Percentiles rank a stretch among this genome's conserved stretches.
phyloP scores from a whole-genome alignment of 805 yeast species.

The Yamadazyma paraphyllophila region DNA sequence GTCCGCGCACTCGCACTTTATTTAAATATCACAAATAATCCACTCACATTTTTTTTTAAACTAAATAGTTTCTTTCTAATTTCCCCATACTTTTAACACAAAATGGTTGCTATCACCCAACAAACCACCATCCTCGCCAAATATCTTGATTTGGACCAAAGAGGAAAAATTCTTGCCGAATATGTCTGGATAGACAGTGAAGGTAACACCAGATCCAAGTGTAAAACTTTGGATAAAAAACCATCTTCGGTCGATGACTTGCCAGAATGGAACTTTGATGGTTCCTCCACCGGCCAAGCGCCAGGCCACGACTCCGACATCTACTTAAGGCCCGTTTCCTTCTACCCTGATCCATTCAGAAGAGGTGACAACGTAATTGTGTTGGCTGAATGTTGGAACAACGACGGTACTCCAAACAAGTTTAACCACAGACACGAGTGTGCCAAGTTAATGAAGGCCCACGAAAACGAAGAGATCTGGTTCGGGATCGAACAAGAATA shows the following conservation, averaged over 20 bases:
- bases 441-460: slow-evolving; percentile 92
- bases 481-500: slow-evolving; percentile 99
- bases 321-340: slow-evolving; percentile 92
- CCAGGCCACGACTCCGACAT: slow-evolving; percentile 97
- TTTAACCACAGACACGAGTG: slow-evolving; percentile 98
- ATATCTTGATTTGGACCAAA: slow-evolving; percentile 80
- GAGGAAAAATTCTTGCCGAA: slow-evolving; percentile 87
- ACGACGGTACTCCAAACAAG: slow-evolving; percentile 98
- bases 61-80: slow-evolving; percentile 5
- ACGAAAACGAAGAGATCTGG: slow-evolving; percentile 83
- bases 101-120: slow-evolving; percentile 46
- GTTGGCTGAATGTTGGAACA: slow-evolving; percentile 94
- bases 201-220: slow-evolving; percentile 89
- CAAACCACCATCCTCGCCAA: slow-evolving; percentile 81
- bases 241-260: slow-evolving; percentile 77
- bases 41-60: slow-evolving; percentile 5
- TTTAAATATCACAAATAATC: slow-evolving; percentile 7
- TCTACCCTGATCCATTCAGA: slow-evolving; percentile 96
- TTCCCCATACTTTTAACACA: slow-evolving; percentile 9
- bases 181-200: slow-evolving; percentile 97
- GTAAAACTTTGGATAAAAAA: slow-evolving; percentile 74
- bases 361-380: slow-evolving; percentile 96
- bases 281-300: slow-evolving; percentile 97
- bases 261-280: slow-evolving; percentile 99
- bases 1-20: not conserved